Evolutionary conservation across 129 eudicot genomes (phyloP), one percentile per base, ranked within the genome.

Genomic region (Chrysanthemum seticuspe): DNA sequence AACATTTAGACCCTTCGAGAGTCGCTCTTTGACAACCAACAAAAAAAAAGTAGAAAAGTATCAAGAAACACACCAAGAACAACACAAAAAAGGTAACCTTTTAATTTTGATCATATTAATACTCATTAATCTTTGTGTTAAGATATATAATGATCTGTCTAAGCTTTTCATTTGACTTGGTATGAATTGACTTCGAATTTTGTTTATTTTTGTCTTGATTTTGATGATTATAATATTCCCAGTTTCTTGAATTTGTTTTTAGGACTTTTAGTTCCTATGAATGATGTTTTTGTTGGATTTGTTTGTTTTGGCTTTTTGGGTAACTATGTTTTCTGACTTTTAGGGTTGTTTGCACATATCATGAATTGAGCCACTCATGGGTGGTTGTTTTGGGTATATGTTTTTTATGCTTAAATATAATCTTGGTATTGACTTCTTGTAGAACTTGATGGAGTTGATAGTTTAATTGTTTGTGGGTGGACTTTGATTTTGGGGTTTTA

Each of bases 221-320:
- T 74, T 57, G 60, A 56, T 45, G 68, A 18, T 47, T 25, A 7
- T 4, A 16, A 63, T 51, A 63, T 63, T 74, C 36, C 15, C 16
- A 16, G 27, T 57, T 23, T 31, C 15, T 67, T 45, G 59, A 47
- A 55, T 44, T 67, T 16, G 50, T 47, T 50, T 56, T 29, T 76
- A 76, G 68, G 80, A 74, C 49, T 66, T 75, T 57, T 57, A 75
- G 27, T 76, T 57, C n/a, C 2, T 15, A 36, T 47, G 71, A 64
- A 63, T 34, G 64, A 52, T 63, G 54, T 34, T 3, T 16, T 5
- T 40, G 47, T 40, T 29, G 34, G 34, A 29, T 29, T 29, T 29
- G 34, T 29, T 29, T 29, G 34, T 29, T 29, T 29, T 29, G 5
- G 34, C 34, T 4, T 29, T 29, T 7, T 40, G 47, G 9, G 9